These are phyloP conservation scores for Phytophthora sp. DNA, from an alignment of 352 stramenopile genomes.

Conservation along the genomic window DNA sequence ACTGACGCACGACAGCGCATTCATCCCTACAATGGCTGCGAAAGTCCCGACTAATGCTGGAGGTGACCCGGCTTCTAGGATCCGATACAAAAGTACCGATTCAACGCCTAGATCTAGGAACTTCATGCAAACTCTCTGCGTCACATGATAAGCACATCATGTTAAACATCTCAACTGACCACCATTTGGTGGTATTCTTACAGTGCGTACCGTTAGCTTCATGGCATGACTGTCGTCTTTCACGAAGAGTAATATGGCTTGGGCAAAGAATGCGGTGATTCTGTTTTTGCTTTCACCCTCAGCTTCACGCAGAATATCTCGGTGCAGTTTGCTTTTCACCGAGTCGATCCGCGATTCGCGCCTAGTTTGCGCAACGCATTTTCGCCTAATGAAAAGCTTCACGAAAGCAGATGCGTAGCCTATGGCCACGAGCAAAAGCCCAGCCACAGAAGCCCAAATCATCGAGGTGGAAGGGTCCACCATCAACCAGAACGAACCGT, in stretches of 20 bases:
- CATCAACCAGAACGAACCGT: constrained; percentile 33
- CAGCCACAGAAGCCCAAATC: neutral
- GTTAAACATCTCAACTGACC: too few species aligned
- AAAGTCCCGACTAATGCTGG: neutral
- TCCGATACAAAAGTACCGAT: neutral
- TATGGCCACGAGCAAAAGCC: neutral
- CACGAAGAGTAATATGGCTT: too few species aligned
- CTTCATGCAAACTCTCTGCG: constrained; percentile 15
- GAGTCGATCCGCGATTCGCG: too few species aligned
- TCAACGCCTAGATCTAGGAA: neutral
- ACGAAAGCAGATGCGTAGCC: constrained; percentile 12
- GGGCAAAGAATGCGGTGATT: too few species aligned
- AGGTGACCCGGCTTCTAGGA: constrained; percentile 11
- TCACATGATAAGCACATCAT: too few species aligned
- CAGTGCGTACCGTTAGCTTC: too few species aligned
- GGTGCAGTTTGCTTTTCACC: too few species aligned
- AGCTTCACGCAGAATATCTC: too few species aligned
- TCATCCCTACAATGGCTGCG: neutral
- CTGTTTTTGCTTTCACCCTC: too few species aligned
- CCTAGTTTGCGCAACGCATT: too few species aligned
- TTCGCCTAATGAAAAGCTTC: constrained; percentile 3
- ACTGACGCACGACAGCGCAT: neutral
- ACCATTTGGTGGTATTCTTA: too few species aligned
- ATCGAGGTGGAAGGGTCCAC: neutral
- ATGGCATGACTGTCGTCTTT: too few species aligned